Evolutionary conservation across 2,329 filamentous ascomycete genomes (phyloP).

Genomic region (Cladosporium sp.): DNA sequence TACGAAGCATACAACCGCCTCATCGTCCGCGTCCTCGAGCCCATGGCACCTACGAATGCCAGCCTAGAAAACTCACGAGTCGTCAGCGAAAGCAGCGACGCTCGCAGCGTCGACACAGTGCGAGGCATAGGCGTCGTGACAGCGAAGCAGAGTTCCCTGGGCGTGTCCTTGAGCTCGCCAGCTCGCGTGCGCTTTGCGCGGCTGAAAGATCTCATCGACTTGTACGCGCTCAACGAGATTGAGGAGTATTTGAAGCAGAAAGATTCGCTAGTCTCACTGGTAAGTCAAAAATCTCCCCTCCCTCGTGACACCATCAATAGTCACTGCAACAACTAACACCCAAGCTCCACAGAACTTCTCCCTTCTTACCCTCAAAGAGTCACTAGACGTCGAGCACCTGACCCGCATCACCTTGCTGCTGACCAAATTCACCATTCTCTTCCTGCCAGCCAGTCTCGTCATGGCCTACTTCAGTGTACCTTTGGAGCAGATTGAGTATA

Average conservation of each 20-base stretch:
- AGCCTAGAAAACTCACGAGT: conserved; percentile 42
- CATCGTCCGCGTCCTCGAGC: conserved; percentile 53
- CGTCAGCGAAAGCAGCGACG: conserved; percentile 21
- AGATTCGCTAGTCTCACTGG: conserved; percentile 63
- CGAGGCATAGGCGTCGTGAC: conserved; percentile 18
- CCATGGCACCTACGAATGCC: conserved; percentile 39
- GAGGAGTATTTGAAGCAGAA: conserved; percentile 64
- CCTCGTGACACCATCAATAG: not conserved
- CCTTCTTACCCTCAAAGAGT: conserved; percentile 70
- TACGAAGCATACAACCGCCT: conserved; percentile 58
- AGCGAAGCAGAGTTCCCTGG: conserved; percentile 36
- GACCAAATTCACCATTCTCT: conserved; percentile 70
- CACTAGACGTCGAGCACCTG: conserved; percentile 64
- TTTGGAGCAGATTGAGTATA: conserved; percentile 58
- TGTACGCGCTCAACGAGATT: conserved; percentile 59
- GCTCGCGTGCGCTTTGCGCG: conserved; percentile 56
- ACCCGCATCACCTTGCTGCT: conserved; percentile 68
- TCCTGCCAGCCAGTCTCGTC: conserved; percentile 70
- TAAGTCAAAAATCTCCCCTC: conserved; percentile 32
- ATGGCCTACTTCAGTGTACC: conserved; percentile 69
- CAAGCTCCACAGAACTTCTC: conserved; percentile 74
- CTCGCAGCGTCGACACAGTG: conserved; percentile 20
- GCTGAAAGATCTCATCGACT: conserved; percentile 53
- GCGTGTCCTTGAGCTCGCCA: conserved; percentile 43
- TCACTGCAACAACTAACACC: not conserved